Evolutionary conservation across 2,329 filamentous ascomycete species (phyloP).

Genomic region (Corynespora cassiicola): DNA sequence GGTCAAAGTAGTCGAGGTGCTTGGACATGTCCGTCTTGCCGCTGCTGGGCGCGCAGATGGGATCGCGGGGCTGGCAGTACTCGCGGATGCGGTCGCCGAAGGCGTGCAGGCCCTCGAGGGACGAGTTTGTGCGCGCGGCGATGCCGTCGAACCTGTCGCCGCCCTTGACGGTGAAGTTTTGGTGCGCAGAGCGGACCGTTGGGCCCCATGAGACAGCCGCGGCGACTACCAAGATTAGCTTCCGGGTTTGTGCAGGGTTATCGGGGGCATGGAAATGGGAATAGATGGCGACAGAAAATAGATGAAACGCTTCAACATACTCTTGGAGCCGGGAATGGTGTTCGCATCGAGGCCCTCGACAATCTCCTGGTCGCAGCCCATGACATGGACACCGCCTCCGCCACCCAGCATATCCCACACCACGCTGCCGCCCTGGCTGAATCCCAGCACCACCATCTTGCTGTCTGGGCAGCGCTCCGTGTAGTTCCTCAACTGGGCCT

Average conservation of each 20-base stretch:
- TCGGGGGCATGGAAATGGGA: too few species aligned
- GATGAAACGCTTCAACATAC: slow-evolving; percentile 18
- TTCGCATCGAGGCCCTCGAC: slow-evolving; percentile 27
- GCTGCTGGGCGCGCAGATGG: slow-evolving; percentile 64
- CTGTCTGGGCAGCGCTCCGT: slow-evolving; percentile 32
- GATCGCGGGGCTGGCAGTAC: slow-evolving; percentile 68
- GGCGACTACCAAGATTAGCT: too few species aligned
- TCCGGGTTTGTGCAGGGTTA: too few species aligned
- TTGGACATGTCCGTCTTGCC: slow-evolving; percentile 60
- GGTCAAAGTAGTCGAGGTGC: slow-evolving; percentile 64
- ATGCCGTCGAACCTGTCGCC: slow-evolving; percentile 27
- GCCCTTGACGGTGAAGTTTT: slow-evolving; percentile 27
- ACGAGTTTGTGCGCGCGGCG: slow-evolving; percentile 25
- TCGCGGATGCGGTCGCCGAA: slow-evolving; percentile 58
- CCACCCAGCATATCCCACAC: slow-evolving; percentile 31
- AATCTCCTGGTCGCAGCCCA: slow-evolving; percentile 28
- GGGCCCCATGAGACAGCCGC: slow-evolving; percentile 31
- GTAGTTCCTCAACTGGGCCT: slow-evolving; percentile 34
- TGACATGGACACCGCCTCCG: slow-evolving; percentile 25
- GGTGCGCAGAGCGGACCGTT: slow-evolving; percentile 30
- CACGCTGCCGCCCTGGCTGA: slow-evolving; percentile 34
- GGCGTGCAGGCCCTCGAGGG: slow-evolving; percentile 25
- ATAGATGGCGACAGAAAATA: too few species aligned
- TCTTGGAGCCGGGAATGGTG: slow-evolving; percentile 27
- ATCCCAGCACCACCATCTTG: slow-evolving; percentile 33